Evolutionary conservation across 306 rosid genomes (phyloP).

Genomic region (Hippophae rhamnoides): DNA sequence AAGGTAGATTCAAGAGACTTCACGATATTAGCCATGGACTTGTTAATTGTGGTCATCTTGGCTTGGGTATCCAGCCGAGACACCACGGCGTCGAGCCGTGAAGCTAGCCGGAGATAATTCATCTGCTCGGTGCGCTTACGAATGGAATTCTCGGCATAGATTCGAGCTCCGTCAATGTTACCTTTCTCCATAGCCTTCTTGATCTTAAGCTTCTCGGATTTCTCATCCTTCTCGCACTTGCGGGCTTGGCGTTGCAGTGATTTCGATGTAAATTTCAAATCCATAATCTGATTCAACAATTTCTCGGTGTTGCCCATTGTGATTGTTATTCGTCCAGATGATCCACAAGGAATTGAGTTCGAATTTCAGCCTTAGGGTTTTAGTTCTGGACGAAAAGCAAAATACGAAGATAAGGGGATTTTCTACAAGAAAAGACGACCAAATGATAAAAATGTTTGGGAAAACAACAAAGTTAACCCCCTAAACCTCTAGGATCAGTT

Average conservation of each 20-base stretch:
- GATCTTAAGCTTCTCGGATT: constrained; percentile 78
- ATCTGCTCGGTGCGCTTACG: constrained; percentile 87
- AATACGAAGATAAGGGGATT: too few species aligned
- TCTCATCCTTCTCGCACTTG: constrained; percentile 94
- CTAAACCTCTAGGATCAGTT: too few species aligned
- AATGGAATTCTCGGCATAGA: constrained; percentile 95
- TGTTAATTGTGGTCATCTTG: constrained; percentile 81
- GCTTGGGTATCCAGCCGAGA: constrained; percentile 97
- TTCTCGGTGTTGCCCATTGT: constrained; percentile 90
- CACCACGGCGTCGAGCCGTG: constrained; percentile 89
- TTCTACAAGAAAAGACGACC: too few species aligned
- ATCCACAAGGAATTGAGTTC: not conserved
- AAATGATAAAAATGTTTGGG: too few species aligned
- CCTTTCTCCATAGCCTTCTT: constrained; percentile 95
- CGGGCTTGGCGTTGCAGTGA: constrained; percentile 82
- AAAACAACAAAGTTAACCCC: too few species aligned
- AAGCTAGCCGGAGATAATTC: constrained; percentile 86
- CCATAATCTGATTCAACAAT: constrained; percentile 92
- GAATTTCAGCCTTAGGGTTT: constrained; percentile 5
- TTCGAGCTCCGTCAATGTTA: constrained; percentile 85
- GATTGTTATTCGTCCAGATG: not conserved
- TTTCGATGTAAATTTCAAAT: constrained; percentile 78
- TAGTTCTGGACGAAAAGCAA: not conserved
- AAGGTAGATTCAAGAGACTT: constrained; percentile 71
- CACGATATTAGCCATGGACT: constrained; percentile 86